Conservation (phyloP, 2,329 filamentous ascomycete genomes). For the Emmonsiellopsis sp. region DNA sequence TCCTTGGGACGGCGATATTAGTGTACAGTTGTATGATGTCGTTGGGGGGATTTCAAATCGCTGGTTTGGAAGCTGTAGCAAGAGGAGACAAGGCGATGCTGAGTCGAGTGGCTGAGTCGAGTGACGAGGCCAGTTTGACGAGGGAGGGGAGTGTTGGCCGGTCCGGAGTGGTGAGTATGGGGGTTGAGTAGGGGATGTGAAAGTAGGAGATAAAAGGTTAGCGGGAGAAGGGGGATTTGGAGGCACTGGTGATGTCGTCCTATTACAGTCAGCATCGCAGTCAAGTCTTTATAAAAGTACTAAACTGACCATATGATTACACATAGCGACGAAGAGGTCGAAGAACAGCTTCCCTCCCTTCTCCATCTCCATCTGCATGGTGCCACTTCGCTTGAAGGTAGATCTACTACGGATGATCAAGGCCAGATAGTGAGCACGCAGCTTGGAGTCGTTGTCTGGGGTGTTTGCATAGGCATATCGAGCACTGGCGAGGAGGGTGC, state of each 20-base stretch:
- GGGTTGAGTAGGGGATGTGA: background rate
- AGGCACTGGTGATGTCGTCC: slow-evolving; percentile 17
- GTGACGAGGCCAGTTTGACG: background rate
- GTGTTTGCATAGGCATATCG: slow-evolving; percentile 84
- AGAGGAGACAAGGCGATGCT: background rate
- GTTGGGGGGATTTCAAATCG: too few species aligned
- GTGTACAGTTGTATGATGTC: too few species aligned
- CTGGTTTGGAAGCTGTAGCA: background rate
- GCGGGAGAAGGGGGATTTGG: slow-evolving; percentile 15
- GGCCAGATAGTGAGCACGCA: slow-evolving; percentile 82
- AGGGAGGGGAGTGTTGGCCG: background rate
- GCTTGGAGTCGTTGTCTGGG: slow-evolving; percentile 79
- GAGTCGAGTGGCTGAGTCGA: background rate
- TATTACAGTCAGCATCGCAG: slow-evolving; percentile 9
- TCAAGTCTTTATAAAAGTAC: slow-evolving; percentile 17
- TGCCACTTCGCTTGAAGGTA: slow-evolving; percentile 88
- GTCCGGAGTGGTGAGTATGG: background rate
- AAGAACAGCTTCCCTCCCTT: slow-evolving; percentile 82
- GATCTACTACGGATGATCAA: slow-evolving; percentile 80
- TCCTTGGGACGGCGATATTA: too few species aligned
- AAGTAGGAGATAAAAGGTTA: slow-evolving; percentile 1
- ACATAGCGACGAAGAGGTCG: slow-evolving; percentile 85
- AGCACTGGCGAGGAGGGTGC: slow-evolving; percentile 78
- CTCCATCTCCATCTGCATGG: slow-evolving; percentile 93
- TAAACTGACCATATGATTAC: slow-evolving; percentile 69